Base-by-base conservation (phyloP, 1,284 basidiomycete genomes). In the Ustilago shanxiensis region DNA sequence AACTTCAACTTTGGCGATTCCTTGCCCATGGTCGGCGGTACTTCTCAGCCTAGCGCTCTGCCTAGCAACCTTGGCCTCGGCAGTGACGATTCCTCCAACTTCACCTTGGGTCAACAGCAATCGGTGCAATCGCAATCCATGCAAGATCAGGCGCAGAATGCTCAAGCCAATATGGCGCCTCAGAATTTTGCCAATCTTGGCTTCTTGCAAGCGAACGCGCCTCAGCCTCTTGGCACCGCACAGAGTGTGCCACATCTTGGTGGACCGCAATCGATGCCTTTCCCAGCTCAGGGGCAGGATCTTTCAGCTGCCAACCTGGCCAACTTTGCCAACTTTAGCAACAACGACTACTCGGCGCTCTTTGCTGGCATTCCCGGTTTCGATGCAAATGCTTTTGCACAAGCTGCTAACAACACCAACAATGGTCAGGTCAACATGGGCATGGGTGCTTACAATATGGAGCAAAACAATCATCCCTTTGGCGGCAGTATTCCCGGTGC, bases 261-360 rank as follows among this genome's bases (percentile, higher is more conserved):
- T 33, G 79, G 79, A 8, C 79, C 79, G 33, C 79, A 81, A 55
- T 77, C 73, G 22, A 81, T 81, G 79, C 79, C 79, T 13, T 81
- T 81, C 62, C 79, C 79, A 2, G 70, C 79, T 9, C 62, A 66
- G 31, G 60, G 45, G 3, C 67, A 69, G 6, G 58, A 70, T 11
- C 37, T 65, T 35, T 59, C 64, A 0, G 51, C 47, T 6, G 60
- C 66, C 45, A 63, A 66, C 20, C 22, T 75, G 49, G 72, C 63
- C 26, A 59, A 60, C 31, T 72, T 72, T 59, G 63, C 59, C 58
- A 62, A 69, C 29, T 66, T 77, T 39, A 44, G 52, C 60, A 68
- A 59, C 24, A 35, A 49, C n/a, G 70, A 77, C 41, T 67, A 70
- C 29, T 55, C 75, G 14, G 70, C 74, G 24, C 51, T 74, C 9